Evolutionary conservation across 768 basidiomycete species (phyloP), one percentile per base, ranked within the genome.

Genomic region (Lanmaoa rubissima): DNA sequence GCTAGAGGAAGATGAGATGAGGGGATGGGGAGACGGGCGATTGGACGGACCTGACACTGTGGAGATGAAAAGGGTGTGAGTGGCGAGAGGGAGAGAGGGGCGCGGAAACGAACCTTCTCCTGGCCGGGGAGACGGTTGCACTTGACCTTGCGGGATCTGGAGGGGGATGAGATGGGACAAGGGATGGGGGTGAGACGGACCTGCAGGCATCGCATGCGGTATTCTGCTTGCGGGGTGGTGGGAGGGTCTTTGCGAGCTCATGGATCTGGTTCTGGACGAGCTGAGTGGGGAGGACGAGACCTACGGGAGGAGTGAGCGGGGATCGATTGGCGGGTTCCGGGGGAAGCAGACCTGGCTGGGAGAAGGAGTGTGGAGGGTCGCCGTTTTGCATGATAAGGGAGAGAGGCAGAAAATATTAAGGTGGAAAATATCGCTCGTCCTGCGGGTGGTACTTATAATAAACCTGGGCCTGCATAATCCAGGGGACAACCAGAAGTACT

Each of bases 201-300:
- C 89, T 88, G 84, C 93, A 95, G 51, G 89, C 89, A 77, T 95
- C 93, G 73, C 93, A 95, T 28, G 94, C 93, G 21, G 92, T 90
- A 69, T 95, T 95, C 75, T 94, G 93, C 70, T 92, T 93, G 55
- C 93, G 78, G 7, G 91, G 89, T n/a, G 90, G 88, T 1, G 91
- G 88, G 0, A 90, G 80, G 1, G 86, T 82, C 76, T 88, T 89
- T 51, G 87, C 86, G 38, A 89, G 81, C 66, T 92, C 89, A 65
- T 90, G 87, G 52, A 90, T 87, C 73, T 91, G 88, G 64, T 84
- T 89, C 77, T 92, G 90, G 65, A 89, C 80, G 44, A 84, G 79
- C 57, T 81, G 82, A 9, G 80, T 82, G 21, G 88, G 82, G 50
- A 89, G 78, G 51, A 79, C 75, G 63, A 87, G 81, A 63, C 80